Evolutionary conservation across 148 eudicot species (phyloP).

Genomic region (Amaranthus hypochondriacus): DNA sequence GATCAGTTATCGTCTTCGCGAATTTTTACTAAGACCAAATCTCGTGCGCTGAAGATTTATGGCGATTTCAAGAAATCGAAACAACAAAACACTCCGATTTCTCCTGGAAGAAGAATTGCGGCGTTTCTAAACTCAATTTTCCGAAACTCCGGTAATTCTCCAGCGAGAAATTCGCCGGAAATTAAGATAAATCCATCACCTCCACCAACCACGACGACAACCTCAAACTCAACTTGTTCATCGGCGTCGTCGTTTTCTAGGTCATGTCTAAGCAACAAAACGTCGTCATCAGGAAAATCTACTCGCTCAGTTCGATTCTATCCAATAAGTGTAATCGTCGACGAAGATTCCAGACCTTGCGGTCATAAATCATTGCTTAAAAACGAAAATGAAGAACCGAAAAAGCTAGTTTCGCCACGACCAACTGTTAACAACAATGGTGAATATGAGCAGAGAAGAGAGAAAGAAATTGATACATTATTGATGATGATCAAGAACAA

Average conservation of each 20-base stretch:
- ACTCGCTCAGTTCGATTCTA: constrained; percentile 45
- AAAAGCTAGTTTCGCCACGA: constrained; percentile 10
- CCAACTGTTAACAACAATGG: background rate
- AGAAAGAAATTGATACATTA: constrained; percentile 25
- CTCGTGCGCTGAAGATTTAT: constrained; percentile 69
- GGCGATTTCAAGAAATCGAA: constrained; percentile 54
- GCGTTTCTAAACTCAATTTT: constrained; percentile 70
- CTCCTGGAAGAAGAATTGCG: constrained; percentile 71
- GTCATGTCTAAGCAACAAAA: constrained; percentile 52
- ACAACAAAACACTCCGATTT: constrained; percentile 44
- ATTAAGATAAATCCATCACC: background rate
- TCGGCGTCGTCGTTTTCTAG: constrained; percentile 43
- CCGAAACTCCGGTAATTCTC: constrained; percentile 25
- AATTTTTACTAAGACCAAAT: constrained; percentile 46
- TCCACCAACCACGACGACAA: background rate
- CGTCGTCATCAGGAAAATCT: constrained; percentile 13
- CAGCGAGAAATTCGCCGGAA: constrained; percentile 24
- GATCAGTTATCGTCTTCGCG: constrained; percentile 30
- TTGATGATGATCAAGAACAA: constrained; percentile 24
- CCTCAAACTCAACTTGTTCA: constrained; percentile 26
- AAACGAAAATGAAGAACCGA: constrained; percentile 10
- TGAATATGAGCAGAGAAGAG: constrained; percentile 18
- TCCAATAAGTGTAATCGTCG: constrained; percentile 35
- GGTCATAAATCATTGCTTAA: constrained; percentile 25
- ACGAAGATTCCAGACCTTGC: constrained; percentile 37